Conservation (phyloP, 345 rosid genomes). For the Populus alba region DNA sequence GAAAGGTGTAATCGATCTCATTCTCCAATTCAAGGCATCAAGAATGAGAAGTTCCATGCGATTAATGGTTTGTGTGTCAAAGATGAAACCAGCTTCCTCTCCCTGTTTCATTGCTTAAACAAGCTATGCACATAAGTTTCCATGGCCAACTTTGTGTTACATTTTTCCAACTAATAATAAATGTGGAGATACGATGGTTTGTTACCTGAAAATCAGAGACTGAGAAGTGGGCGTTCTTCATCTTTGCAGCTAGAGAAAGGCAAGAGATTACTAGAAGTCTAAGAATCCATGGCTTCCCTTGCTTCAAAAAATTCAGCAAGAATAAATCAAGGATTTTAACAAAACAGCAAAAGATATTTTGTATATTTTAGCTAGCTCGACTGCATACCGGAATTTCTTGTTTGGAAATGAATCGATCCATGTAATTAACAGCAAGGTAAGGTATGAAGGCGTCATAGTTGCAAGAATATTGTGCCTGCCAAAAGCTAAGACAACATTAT, state of each 20-base stretch:
- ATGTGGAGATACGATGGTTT: background rate
- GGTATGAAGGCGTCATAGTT: conserved; percentile 30
- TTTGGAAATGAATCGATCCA: conserved; percentile 47
- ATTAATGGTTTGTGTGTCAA: conserved; percentile 39
- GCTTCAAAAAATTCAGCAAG: conserved; percentile 24
- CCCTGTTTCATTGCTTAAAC: conserved; percentile 29
- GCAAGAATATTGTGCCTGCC: conserved; percentile 26
- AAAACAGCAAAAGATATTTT: background rate
- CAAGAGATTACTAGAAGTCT: conserved; percentile 41
- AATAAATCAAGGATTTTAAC: background rate
- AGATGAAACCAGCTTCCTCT: conserved; percentile 30
- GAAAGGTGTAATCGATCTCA: conserved; percentile 71
- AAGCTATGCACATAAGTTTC: background rate
- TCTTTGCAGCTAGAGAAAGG: conserved; percentile 48
- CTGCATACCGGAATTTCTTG: conserved; percentile 37
- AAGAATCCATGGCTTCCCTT: conserved; percentile 42
- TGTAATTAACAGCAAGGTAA: conserved; percentile 51
- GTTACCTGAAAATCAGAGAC: conserved; percentile 38
- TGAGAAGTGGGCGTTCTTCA: conserved; percentile 34
- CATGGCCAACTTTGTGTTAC: background rate
- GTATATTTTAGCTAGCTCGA: background rate
- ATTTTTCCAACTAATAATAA: background rate
- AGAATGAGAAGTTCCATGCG: conserved; percentile 60
- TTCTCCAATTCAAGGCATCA: conserved; percentile 60
- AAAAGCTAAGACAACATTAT: background rate